These are phyloP conservation scores for Tylopilus plumbeoviolaceoides DNA, from an alignment of 768 basidiomycete genomes.

Conservation along the genomic window DNA sequence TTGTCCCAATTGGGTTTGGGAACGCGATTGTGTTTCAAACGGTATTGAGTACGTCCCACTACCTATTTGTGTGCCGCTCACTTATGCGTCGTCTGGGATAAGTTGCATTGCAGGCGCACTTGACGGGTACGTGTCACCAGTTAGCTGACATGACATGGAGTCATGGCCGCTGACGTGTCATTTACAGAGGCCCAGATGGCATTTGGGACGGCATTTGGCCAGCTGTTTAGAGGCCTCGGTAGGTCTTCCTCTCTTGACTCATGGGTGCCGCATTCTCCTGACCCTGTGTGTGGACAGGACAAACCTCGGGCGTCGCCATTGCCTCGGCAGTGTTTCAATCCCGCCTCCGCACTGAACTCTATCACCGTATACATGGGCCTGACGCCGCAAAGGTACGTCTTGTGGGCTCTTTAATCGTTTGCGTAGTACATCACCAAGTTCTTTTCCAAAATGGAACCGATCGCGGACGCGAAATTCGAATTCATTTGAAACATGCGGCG, in stretches of 20 bases:
- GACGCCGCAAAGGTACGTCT: slow-evolving; percentile 6
- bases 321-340: slow-evolving; percentile 22
- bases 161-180: neutral
- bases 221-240: slow-evolving; percentile 22
- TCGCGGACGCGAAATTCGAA: too few species aligned
- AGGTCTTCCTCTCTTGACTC: neutral
- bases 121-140: neutral
- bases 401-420: neutral
- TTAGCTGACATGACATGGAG: neutral
- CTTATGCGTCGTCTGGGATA: neutral
- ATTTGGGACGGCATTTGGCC: slow-evolving; percentile 23
- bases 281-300: slow-evolving; percentile 2
- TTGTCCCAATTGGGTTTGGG: slow-evolving; percentile 4
- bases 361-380: slow-evolving; percentile 10
- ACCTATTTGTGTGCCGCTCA: neutral
- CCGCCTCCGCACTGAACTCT: slow-evolving; percentile 15
- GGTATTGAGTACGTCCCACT: neutral
- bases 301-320: slow-evolving; percentile 20
- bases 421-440: neutral
- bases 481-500: too few species aligned
- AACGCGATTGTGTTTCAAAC: slow-evolving; percentile 9
- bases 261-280: neutral
- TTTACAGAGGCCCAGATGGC: slow-evolving; percentile 17
- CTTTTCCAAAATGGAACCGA: neutral
- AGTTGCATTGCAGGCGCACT: slow-evolving; percentile 2